These are phyloP conservation scores for Curvularia eragrostidis DNA, from an alignment of 2,329 filamentous ascomycete species.

Conservation along the genomic window DNA sequence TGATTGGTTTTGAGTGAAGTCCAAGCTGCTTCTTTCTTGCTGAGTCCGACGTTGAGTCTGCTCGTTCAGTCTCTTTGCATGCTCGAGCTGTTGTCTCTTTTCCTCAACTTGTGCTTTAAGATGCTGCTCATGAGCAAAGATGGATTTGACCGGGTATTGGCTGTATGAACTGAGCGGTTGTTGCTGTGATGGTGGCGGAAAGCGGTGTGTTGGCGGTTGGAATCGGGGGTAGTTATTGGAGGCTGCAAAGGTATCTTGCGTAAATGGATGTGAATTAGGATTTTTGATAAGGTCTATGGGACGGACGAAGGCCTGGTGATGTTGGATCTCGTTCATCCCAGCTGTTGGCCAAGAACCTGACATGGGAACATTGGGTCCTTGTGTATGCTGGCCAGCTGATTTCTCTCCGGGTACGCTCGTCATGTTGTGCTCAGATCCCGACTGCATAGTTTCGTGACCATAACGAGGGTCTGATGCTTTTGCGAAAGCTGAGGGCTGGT, in stretches of 20 bases:
- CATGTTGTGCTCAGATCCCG: neutral
- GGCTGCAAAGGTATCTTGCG: no score
- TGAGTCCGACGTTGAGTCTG: neutral
- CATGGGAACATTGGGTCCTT: neutral
- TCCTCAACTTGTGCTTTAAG: neutral
- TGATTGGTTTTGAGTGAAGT: neutral
- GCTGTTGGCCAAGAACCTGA: neutral
- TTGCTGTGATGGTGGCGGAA: neutral
- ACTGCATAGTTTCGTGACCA: neutral
- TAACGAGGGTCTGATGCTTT: no score
- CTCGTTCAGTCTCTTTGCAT: neutral
- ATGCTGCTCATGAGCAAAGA: neutral
- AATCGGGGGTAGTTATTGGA: neutral
- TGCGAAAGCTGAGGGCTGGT: neutral
- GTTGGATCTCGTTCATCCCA: neutral
- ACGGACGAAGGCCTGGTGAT: neutral
- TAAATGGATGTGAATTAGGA: no score
- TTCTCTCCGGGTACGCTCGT: neutral
- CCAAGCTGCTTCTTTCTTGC: neutral
- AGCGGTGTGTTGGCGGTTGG: neutral
- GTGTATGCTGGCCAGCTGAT: neutral
- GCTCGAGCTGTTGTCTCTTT: slow-evolving; percentile 1
- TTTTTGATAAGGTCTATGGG: neutral
- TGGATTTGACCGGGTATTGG: neutral
- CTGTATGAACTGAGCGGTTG: neutral